A percentile compares a stretch with the other conserved stretches of the same genome.
These are phyloP conservation scores for Xylariaceae sp. DNA, from an alignment of 2,329 filamentous ascomycete genomes.

Conservation along the genomic window DNA sequence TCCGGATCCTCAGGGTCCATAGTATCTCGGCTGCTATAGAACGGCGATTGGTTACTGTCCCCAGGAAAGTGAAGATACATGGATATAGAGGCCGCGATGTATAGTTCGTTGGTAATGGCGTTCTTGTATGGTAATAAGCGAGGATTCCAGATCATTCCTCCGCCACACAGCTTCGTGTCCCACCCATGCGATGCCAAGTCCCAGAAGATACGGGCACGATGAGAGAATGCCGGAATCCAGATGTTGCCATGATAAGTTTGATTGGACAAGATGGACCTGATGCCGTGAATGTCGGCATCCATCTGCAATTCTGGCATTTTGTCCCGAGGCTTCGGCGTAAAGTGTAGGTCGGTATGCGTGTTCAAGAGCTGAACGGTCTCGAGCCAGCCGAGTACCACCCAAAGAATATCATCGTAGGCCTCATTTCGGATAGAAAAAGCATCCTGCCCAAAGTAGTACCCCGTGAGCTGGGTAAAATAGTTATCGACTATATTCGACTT, in stretches of 20 bases:
- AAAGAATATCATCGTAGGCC: conserved; percentile 93
- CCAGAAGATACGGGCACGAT: conserved; percentile 84
- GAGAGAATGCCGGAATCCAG: conserved; percentile 77
- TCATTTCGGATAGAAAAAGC: conserved; percentile 70
- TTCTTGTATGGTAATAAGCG: conserved; percentile 86
- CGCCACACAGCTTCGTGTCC: conserved; percentile 78
- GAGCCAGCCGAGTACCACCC: conserved; percentile 92
- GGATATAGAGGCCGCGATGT: conserved; percentile 77
- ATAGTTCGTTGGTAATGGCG: conserved; percentile 92
- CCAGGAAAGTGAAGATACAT: conserved; percentile 93
- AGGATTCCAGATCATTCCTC: conserved; percentile 92
- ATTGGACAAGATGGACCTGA: conserved; percentile 41
- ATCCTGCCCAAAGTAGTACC: conserved; percentile 88
- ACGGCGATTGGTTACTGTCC: conserved; percentile 74
- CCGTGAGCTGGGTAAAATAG: conserved; percentile 76
- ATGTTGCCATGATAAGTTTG: conserved; percentile 74
- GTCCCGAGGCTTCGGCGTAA: conserved; percentile 37
- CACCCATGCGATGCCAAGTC: conserved; percentile 78
- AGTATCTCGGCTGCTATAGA: conserved; percentile 40
- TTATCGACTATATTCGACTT: conserved; percentile 80
- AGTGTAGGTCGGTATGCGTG: conserved; percentile 68
- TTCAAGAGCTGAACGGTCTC: conserved; percentile 78
- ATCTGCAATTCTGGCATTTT: conserved; percentile 20
- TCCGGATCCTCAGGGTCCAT: conserved; percentile 31
- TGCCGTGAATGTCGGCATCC: conserved; percentile 18